Evolutionary conservation across 192 early-diverging fungal species (phyloP), one percentile per base, ranked within the genome.

Genomic region (Backusella australiensis): DNA sequence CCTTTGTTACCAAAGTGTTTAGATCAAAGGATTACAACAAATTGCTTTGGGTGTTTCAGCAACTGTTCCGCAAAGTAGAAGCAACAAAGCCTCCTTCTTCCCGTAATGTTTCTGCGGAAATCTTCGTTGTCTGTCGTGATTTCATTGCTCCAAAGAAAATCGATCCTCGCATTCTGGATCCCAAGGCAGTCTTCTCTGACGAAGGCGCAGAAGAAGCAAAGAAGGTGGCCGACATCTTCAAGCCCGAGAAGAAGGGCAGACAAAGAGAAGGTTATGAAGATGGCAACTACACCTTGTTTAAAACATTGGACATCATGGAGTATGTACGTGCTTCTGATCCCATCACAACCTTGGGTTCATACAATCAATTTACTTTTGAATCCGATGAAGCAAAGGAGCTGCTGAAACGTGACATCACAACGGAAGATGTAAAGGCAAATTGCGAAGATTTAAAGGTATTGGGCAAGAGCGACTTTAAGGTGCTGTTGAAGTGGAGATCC

Each of bases 1-100:
- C 89, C 11, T 99, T 99, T 86, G 95, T 99, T 32, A 97, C 97
- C 81, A 99, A 99, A 87, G 93, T 99, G 34, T 99, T 99, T 86
- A 89, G 98, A 73, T 98, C 96, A 76, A 96, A 97, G 86, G 98
- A 99, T 90, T 99, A 99, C 91, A 98, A 98, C 88, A 97, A 96
- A 76, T 87, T 99, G 42, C 90, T 99, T 72, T 99, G 97, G 97
- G 96, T 98, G 34, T 97, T 99, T 77, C 95, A 98, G 79, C 96
- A 98, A 84, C 83, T 99, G 44, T 99, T 99, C 85, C 85, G 87
- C 59, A 96, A 92, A 73, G 98, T 99, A 73, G 97, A 99, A 84
- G 98, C 98, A 1, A 99, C 98, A 35, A 99, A 99, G 82, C 98
- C 98, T 36, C 92, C 95, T 66, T 96, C 96, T 42, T 99, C 98